Percentiles rank a stretch among this genome's conserved stretches.
phyloP scores from a whole-genome alignment of 345 rosid species.

The Cochlearia excelsa region DNA sequence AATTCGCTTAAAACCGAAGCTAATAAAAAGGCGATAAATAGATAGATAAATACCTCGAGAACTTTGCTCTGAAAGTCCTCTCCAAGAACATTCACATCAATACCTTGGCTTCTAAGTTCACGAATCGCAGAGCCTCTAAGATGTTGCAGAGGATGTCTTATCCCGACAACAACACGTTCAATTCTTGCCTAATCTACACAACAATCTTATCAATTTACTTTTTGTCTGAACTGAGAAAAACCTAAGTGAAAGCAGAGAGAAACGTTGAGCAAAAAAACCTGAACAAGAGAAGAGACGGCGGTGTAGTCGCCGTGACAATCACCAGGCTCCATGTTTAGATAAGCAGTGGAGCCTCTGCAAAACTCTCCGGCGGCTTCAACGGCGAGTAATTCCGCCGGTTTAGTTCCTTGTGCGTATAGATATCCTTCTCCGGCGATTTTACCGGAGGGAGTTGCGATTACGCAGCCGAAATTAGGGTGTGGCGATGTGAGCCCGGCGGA shows the following conservation, averaged over 20 bases:
- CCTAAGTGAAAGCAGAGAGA: too few species aligned
- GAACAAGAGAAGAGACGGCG: slow-evolving; percentile 84
- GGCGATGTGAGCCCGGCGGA: slow-evolving; percentile 87
- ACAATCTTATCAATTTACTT: too few species aligned
- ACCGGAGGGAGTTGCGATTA: slow-evolving; percentile 51
- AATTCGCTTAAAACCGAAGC: not conserved
- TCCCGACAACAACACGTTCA: slow-evolving; percentile 73
- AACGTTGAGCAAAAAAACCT: too few species aligned
- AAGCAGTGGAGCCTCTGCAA: slow-evolving; percentile 68
- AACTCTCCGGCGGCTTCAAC: slow-evolving; percentile 62
- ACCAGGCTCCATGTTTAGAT: slow-evolving; percentile 85
- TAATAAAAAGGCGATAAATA: not conserved
- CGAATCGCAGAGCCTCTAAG: slow-evolving; percentile 82
- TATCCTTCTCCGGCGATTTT: slow-evolving; percentile 76
- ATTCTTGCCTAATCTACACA: slow-evolving; percentile 82
- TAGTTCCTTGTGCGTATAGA: slow-evolving; percentile 83
- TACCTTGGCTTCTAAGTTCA: slow-evolving; percentile 64
- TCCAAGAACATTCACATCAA: slow-evolving; percentile 88
- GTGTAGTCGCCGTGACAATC: slow-evolving; percentile 86
- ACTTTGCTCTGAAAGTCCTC: slow-evolving; percentile 76
- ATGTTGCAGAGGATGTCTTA: slow-evolving; percentile 85
- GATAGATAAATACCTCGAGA: slow-evolving; percentile 64
- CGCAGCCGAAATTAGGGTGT: slow-evolving; percentile 91
- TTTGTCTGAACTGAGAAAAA: too few species aligned
- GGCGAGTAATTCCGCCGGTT: slow-evolving; percentile 71